Conservation (phyloP, 176 grass and related monocot species). For the Cenchrus fungigraminus region DNA sequence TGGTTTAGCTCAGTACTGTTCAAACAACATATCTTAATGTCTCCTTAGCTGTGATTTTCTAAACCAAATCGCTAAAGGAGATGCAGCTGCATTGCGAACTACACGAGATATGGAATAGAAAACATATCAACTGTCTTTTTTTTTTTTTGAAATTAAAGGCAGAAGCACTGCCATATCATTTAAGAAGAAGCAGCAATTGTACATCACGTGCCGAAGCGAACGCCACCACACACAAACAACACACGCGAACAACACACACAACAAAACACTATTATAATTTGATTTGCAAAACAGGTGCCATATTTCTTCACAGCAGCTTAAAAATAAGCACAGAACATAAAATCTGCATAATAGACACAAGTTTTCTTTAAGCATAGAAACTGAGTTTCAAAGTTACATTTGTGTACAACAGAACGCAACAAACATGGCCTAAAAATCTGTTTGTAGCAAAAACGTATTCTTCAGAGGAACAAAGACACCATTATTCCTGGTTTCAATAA, state of each 20-base stretch:
- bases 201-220: no score
- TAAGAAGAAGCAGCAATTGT: no score
- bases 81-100: background rate
- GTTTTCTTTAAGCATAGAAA: background rate
- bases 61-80: background rate
- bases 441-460: conserved; percentile 15
- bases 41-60: background rate
- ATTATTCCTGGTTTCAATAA: background rate
- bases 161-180: no score
- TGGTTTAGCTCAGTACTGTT: background rate
- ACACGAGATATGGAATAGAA: background rate
- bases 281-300: no score
- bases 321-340: background rate
- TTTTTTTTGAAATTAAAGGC: no score
- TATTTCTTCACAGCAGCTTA: no score
- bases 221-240: no score
- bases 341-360: background rate
- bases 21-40: background rate
- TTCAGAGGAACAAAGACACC: background rate
- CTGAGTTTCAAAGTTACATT: background rate
- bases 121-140: background rate
- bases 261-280: no score
- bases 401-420: background rate
- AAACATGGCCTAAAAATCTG: background rate
- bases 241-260: no score